Percentiles rank a stretch among this genome's conserved stretches.
Evolutionary conservation across 352 stramenopile genomes (phyloP).

Genomic region (Globisporangium takayamanum): DNA sequence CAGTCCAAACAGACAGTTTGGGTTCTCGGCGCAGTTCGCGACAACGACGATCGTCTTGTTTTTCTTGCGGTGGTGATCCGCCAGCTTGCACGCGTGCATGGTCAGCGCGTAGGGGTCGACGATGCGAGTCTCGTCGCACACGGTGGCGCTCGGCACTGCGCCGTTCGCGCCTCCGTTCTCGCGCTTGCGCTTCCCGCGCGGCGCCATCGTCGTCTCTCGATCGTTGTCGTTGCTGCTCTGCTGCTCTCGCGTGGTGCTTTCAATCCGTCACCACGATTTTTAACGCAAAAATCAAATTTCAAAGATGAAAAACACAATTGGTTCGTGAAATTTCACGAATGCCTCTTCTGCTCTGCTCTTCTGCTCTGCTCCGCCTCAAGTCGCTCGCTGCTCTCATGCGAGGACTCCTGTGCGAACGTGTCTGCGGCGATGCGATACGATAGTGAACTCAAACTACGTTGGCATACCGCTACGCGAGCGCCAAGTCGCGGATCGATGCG

Average conservation of each 20-base stretch:
- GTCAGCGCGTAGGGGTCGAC: constrained; percentile 52
- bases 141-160: constrained; percentile 2
- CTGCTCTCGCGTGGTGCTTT: background rate
- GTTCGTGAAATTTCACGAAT: too few relatives aligned
- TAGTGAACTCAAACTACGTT: background rate
- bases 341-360: too few relatives aligned
- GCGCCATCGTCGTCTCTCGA: constrained; percentile 6
- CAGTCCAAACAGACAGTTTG: constrained; percentile 82
- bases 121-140: constrained; percentile 29
- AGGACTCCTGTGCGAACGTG: background rate
- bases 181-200: constrained; percentile 50
- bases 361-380: too few relatives aligned
- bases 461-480: background rate
- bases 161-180: constrained; percentile 14
- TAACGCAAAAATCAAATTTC: background rate
- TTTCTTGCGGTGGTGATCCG: constrained; percentile 60
- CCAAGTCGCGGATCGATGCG: background rate
- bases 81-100: constrained; percentile 34
- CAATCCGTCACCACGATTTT: background rate
- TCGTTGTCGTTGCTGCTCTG: background rate
- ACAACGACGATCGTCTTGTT: constrained; percentile 22
- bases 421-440: background rate
- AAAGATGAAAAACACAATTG: too few relatives aligned
- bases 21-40: constrained; percentile 76
- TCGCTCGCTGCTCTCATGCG: too few relatives aligned